phyloP scores from a whole-genome alignment of 148 eudicot genomes.

The Silene uniflora region DNA sequence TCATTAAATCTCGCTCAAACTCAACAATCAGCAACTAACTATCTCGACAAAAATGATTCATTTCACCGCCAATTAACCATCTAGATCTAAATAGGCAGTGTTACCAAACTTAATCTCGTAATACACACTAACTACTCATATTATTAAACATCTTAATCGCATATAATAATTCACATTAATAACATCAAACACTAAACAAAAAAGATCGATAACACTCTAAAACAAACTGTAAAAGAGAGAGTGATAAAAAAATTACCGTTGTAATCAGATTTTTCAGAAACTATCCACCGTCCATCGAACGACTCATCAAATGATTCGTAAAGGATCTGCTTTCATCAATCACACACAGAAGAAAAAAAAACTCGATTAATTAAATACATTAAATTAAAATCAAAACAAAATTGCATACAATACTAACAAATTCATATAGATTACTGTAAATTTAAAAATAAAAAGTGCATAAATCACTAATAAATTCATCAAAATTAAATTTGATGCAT shows the following conservation, averaged over 20 bases:
- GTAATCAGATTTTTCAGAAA: constrained; percentile 75
- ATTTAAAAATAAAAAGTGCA: too few relatives aligned
- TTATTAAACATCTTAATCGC: not conserved
- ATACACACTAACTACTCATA: not conserved
- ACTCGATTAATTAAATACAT: not conserved
- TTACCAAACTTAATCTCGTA: not conserved
- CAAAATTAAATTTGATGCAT: too few relatives aligned
- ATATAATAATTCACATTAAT: not conserved
- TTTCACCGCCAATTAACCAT: not conserved
- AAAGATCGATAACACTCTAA: not conserved
- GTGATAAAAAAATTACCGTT: constrained; percentile 37
- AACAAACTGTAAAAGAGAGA: not conserved
- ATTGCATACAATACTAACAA: too few relatives aligned
- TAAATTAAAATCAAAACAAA: too few relatives aligned
- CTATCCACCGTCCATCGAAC: constrained; percentile 82
- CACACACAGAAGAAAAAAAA: not conserved
- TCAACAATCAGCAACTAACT: not conserved
- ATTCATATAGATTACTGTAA: too few relatives aligned
- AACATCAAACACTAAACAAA: not conserved
- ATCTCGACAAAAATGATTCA: not conserved
- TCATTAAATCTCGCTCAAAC: not conserved
- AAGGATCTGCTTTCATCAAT: constrained; percentile 43
- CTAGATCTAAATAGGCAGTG: not conserved
- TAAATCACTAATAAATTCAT: too few relatives aligned
- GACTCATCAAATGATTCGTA: constrained; percentile 74